These are phyloP conservation scores for Acacia melanoxylon DNA, from an alignment of 306 rosid genomes.

Conservation along the genomic window DNA sequence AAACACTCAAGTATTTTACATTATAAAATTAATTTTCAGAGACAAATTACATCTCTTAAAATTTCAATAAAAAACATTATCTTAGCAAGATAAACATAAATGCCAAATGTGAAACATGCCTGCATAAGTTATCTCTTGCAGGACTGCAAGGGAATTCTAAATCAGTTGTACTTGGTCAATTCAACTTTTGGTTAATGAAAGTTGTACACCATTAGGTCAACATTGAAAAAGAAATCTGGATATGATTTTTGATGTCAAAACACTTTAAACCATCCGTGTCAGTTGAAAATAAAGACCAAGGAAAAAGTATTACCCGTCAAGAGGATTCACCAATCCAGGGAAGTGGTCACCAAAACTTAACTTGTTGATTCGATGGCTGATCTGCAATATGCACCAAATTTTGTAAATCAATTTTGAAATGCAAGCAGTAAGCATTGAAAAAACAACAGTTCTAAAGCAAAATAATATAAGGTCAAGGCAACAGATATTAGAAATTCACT, in stretches of 20 bases:
- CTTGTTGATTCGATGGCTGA: slow-evolving; percentile 79
- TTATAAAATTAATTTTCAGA: slow-evolving; percentile 3
- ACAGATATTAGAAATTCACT: slow-evolving; percentile 10
- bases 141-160: background rate
- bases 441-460: background rate
- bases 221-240: background rate
- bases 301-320: slow-evolving; percentile 76
- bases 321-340: slow-evolving; percentile 90
- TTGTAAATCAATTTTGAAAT: slow-evolving; percentile 25
- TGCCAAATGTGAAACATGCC: background rate
- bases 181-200: slow-evolving; percentile 8
- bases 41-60: slow-evolving; percentile 7
- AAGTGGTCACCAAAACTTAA: slow-evolving; percentile 76
- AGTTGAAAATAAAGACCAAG: slow-evolving; percentile 30
- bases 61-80: background rate
- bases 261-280: slow-evolving; percentile 1
- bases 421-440: slow-evolving; percentile 13
- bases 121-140: background rate
- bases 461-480: background rate
- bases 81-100: slow-evolving; percentile 14
- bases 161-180: background rate
- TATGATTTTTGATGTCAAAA: slow-evolving; percentile 4
- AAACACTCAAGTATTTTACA: background rate
- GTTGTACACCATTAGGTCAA: background rate
- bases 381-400: slow-evolving; percentile 58